Evolutionary conservation across 2,329 filamentous ascomycete genomes (phyloP), one percentile per base, ranked within the genome.

Genomic region (Proliferodiscus dingleyae): DNA sequence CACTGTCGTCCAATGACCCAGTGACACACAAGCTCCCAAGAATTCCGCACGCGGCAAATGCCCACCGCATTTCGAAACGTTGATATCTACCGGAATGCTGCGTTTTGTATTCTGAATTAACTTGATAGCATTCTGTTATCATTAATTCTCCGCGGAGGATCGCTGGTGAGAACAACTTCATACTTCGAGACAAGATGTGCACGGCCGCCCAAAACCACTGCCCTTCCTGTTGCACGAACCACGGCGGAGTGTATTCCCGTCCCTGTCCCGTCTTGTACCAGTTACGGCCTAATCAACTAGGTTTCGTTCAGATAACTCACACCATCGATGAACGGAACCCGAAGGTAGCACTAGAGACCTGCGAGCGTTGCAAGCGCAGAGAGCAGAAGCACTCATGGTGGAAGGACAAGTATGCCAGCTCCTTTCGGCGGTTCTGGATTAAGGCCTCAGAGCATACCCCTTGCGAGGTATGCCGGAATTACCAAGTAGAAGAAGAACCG

Each of bases 391-490:
- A 45, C 43, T 50, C 39, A 50, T 44, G 46, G 49, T 50, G 47
- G 33, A 52, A 48, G 49, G 38, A 32, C 39, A 55, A 34, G 29
- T 46, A 1, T 49, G n/a, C n/a, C n/a, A n/a, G n/a, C n/a, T n/a
- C n/a, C n/a, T n/a, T n/a, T n/a, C n/a, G n/a, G n/a, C n/a, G n/a
- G n/a, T n/a, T n/a, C n/a, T n/a, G n/a, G n/a, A n/a, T n/a, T n/a
- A n/a, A n/a, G n/a, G n/a, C n/a, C 53, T 42, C 43, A 40, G 53
- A 41, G n/a, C n/a, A n/a, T n/a, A n/a, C n/a, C n/a, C n/a, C n/a
- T n/a, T n/a, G n/a, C n/a, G n/a, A n/a, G n/a, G 53, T 52, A 40
- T 55, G 47, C 50, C 52, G 49, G 46, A 55, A 53, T 39, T 47
- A 51, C 37, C 45, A 53, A 51, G 40, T 41, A n/a, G n/a, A n/a